Evolutionary conservation across 345 rosid species (phyloP).

Genomic region (Erodium maritimum): DNA sequence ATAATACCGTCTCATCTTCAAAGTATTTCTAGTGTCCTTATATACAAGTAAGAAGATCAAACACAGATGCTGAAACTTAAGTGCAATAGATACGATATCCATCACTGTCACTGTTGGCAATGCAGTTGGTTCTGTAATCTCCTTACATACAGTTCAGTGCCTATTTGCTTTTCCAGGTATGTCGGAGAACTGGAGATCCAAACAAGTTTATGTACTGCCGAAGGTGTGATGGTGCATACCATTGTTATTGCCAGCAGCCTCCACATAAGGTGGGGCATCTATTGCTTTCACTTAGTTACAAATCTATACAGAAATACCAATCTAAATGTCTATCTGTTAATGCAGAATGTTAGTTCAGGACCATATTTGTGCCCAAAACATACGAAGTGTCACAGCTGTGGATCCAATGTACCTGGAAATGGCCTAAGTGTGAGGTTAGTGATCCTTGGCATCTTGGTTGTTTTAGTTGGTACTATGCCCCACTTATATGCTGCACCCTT

Average conservation of each 20-base stretch:
- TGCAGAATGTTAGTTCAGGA: slow-evolving; percentile 90
- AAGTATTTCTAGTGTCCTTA: too few relatives aligned
- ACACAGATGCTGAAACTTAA: too few relatives aligned
- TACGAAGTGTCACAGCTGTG: slow-evolving; percentile 95
- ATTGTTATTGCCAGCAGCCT: slow-evolving; percentile 99
- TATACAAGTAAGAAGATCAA: too few relatives aligned
- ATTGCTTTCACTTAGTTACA: slow-evolving; percentile 11
- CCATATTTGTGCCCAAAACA: slow-evolving; percentile 96
- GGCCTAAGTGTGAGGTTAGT: slow-evolving; percentile 80
- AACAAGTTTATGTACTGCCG: slow-evolving; percentile 92
- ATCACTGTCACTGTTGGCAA: background rate
- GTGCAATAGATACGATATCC: background rate
- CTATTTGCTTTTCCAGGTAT: slow-evolving; percentile 36
- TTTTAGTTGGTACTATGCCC: too few relatives aligned
- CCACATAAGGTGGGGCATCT: slow-evolving; percentile 77
- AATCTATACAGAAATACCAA: slow-evolving; percentile 4
- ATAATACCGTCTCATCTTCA: too few relatives aligned
- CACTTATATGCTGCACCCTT: background rate
- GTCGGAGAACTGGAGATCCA: slow-evolving; percentile 88
- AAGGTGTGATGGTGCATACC: slow-evolving; percentile 94
- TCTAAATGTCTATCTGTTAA: slow-evolving; percentile 2
- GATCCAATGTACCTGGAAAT: slow-evolving; percentile 92
- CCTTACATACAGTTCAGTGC: background rate
- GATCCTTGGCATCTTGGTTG: background rate
- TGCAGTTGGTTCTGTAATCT: background rate